A percentile compares a stretch with the other conserved stretches of the same genome.
These are phyloP conservation scores for Neurospora sp. DNA, from an alignment of 495 filamentous ascomycete species.

Conservation along the genomic window DNA sequence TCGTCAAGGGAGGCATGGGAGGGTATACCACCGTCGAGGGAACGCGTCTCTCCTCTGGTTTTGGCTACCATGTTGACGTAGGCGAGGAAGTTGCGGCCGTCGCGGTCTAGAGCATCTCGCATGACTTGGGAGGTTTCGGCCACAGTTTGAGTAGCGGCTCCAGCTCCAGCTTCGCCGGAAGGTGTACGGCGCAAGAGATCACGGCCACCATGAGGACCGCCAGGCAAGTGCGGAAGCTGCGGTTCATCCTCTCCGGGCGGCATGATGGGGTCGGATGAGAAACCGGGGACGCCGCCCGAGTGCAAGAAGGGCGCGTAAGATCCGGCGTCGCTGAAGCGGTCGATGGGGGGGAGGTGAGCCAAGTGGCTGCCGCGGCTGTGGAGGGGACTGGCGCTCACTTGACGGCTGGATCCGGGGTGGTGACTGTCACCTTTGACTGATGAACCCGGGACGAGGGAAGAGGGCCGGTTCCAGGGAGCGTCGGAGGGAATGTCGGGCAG, in stretches of 20 bases:
- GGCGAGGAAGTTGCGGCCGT: constrained; percentile 37
- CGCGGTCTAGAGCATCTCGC: constrained; percentile 21
- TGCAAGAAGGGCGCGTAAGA: constrained; percentile 13
- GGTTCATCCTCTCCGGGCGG: constrained; percentile 4
- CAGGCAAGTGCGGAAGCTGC: background rate
- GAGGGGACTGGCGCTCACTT: constrained; percentile 29
- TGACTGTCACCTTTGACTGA: constrained; percentile 23
- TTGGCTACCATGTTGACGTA: constrained; percentile 42
- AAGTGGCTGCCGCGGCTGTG: constrained; percentile 21
- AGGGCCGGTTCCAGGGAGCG: constrained; percentile 36
- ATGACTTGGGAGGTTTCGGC: constrained; percentile 14
- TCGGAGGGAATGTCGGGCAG: constrained; percentile 33
- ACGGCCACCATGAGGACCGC: background rate
- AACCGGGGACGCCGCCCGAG: constrained; percentile 18
- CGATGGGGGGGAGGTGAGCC: constrained; percentile 15
- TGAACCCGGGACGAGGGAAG: constrained; percentile 32
- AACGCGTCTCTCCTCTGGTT: constrained; percentile 21
- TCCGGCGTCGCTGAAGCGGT: constrained; percentile 29
- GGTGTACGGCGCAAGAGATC: background rate
- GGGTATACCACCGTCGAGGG: background rate
- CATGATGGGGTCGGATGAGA: constrained; percentile 8
- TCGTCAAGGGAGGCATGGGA: background rate
- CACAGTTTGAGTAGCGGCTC: background rate
- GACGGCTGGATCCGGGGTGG: constrained; percentile 12
- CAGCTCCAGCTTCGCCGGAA: background rate